Evolutionary conservation across 176 grass and related monocot species (phyloP).

Genomic region (Musa acuminata): DNA sequence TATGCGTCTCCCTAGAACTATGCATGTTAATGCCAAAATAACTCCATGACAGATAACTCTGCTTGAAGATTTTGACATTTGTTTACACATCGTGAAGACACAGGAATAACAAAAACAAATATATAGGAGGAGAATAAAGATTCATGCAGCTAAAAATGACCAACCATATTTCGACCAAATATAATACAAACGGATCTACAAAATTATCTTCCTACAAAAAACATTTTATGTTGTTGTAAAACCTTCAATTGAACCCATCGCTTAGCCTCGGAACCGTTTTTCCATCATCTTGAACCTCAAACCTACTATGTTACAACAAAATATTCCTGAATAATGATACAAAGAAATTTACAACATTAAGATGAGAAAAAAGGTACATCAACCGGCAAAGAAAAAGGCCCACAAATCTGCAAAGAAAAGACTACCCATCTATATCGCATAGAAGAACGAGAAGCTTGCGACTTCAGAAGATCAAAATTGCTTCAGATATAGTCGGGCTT

Average conservation of each 20-base stretch:
- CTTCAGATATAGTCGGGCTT: neutral
- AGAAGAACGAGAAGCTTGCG: neutral
- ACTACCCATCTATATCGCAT: neutral
- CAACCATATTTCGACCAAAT: neutral
- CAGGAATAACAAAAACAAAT: neutral
- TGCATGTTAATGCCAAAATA: too few species aligned
- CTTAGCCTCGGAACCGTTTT: constrained; percentile 37
- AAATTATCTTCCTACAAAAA: neutral
- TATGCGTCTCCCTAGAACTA: too few species aligned
- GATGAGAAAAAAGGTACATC: too few species aligned
- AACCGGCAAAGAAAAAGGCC: neutral
- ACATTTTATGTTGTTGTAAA: neutral
- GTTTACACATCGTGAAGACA: neutral
- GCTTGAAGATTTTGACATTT: neutral
- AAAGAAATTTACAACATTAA: too few species aligned
- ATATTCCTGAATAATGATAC: too few species aligned
- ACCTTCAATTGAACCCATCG: constrained; percentile 26
- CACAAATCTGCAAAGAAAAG: neutral
- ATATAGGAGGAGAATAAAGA: neutral
- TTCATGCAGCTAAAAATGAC: neutral
- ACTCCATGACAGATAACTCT: too few species aligned
- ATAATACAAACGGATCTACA: neutral
- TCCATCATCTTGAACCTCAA: too few species aligned
- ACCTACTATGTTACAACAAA: too few species aligned
- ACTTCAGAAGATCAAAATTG: neutral